A percentile compares a stretch with the other conserved stretches of the same genome.
Conservation (phyloP, 345 rosid genomes). For the Melaleuca quinquenervia region DNA sequence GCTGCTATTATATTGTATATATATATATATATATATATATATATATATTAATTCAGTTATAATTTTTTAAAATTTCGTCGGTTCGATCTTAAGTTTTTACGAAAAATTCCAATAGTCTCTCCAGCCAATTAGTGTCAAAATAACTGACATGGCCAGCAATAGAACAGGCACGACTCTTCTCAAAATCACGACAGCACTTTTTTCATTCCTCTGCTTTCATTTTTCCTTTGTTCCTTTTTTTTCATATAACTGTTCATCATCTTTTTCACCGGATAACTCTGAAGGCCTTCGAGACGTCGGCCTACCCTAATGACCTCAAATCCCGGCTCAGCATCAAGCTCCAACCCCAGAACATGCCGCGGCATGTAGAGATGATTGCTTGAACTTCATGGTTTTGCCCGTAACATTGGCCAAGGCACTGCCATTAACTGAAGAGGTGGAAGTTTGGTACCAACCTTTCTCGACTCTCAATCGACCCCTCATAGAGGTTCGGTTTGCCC, state of each 20-base stretch:
- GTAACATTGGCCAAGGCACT: not conserved
- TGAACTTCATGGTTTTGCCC: not conserved
- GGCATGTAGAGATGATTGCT: not conserved
- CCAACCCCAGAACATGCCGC: too few species aligned
- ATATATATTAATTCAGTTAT: too few species aligned
- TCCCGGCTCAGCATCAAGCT: not conserved
- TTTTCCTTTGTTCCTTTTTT: not conserved
- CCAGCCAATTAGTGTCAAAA: too few species aligned
- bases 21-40: too few species aligned
- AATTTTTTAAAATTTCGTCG: too few species aligned
- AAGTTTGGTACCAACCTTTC: not conserved
- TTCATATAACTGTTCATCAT: not conserved
- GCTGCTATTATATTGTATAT: too few species aligned
- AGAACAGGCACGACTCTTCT: not conserved
- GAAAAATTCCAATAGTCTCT: too few species aligned
- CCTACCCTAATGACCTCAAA: not conserved
- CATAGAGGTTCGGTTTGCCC: not conserved
- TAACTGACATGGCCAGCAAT: too few species aligned
- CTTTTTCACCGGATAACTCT: not conserved
- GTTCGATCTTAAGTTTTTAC: too few species aligned
- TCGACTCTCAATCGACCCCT: not conserved
- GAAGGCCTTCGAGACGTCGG: not conserved
- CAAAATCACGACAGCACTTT: not conserved
- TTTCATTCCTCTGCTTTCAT: not conserved
- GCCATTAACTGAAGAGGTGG: not conserved